Conservation (phyloP, 1,284 basidiomycete species). For the Schizophyllum amplum region DNA sequence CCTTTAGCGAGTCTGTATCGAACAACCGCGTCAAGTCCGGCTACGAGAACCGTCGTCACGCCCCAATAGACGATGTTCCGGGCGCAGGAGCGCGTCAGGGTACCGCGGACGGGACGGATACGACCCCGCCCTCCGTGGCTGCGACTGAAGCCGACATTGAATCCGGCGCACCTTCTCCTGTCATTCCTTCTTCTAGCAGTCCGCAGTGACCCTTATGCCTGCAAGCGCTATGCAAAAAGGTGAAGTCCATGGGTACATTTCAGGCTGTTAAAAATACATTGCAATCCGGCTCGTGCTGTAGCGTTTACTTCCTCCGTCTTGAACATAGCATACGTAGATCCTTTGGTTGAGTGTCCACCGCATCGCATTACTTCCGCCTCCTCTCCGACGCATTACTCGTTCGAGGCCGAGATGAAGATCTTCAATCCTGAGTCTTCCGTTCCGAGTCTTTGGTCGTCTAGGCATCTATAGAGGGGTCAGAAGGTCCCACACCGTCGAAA, state of each 20-base stretch:
- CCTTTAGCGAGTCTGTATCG: constrained; percentile 53
- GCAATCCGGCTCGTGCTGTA: neutral
- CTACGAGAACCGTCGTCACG: constrained; percentile 37
- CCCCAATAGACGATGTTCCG: constrained; percentile 62
- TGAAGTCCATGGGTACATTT: neutral
- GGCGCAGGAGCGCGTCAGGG: constrained; percentile 59
- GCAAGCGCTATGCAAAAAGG: too few relatives aligned
- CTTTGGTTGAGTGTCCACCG: too few relatives aligned
- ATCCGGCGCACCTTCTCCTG: neutral
- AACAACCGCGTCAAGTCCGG: constrained; percentile 72
- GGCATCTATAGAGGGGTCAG: too few relatives aligned
- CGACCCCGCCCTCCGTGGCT: constrained; percentile 17
- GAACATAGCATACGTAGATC: neutral
- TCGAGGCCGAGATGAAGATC: too few relatives aligned
- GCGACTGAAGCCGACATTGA: neutral
- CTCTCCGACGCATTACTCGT: too few relatives aligned
- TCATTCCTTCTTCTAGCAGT: neutral
- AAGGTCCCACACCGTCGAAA: neutral
- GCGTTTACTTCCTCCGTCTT: neutral
- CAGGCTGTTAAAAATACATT: neutral
- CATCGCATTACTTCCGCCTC: too few relatives aligned
- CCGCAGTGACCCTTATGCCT: neutral
- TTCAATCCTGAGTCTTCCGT: too few relatives aligned
- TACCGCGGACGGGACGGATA: constrained; percentile 56
- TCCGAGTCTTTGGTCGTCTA: too few relatives aligned